Evolutionary conservation across 2,329 filamentous ascomycete species (phyloP), one percentile per base, ranked within the genome.

Genomic region (Beauveria medogensis): DNA sequence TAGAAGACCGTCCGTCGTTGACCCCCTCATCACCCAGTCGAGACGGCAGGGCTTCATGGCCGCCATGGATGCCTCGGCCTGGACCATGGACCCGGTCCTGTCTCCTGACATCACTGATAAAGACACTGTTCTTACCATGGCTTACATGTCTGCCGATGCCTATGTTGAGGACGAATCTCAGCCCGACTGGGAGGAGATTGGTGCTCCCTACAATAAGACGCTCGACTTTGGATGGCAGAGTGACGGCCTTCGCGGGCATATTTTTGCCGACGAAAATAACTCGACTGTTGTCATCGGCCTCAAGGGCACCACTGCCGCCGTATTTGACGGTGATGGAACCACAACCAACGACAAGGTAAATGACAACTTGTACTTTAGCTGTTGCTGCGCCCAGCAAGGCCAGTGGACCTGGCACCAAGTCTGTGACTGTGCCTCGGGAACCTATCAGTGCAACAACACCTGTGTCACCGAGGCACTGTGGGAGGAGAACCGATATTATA

Each of bases 341-440:
- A 97, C 93, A 0, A 96, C 92, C 28, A 96, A 96, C 67, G 94
- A 99, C 77, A 99, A 99, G 77, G 80, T 92, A 69, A 99, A 97
- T 72, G 94, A 99, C 75, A 99, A 99, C 71, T 80, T 99, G 10
- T 96, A 96, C 75, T 97, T 97, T 77, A 96, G 92, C 70, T 99
- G 94, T 76, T 99, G 94, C 74, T 99, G 94, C 74, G 94, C 86
- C 4, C 92, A 97, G 75, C 92, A 95, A 68, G 92, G 92, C 0
- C 91, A 92, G 65, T 92, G 87, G 76, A 85, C 92, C 18, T 97
- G 92, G 88, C 87, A 90, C 63, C 89, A 95, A 71, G 92, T 96
- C 60, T 99, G 94, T 74, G 89, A 96, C 72, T 99, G 94, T 72
- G 91, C 92, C 64, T 90, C 89, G 2, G 84, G 86, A 12, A 91